These are phyloP conservation scores for Euphorbia peplus DNA, from an alignment of 345 rosid genomes.

Conservation along the genomic window DNA sequence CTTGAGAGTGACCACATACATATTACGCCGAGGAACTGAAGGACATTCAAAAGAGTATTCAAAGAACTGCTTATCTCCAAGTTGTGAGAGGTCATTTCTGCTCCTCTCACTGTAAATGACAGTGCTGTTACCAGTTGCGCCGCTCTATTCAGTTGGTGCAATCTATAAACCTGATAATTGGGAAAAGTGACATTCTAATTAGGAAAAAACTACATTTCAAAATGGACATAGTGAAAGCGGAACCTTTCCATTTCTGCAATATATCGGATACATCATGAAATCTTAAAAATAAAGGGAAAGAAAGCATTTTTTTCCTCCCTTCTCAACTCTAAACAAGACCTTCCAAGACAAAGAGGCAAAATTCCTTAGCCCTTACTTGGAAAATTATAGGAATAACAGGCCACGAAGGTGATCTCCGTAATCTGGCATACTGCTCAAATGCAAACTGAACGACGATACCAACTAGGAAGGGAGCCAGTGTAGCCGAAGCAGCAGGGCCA, in stretches of 20 bases:
- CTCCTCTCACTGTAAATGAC: slow-evolving; percentile 84
- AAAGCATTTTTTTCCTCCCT: not conserved
- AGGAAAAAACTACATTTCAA: not conserved
- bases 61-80: slow-evolving; percentile 83
- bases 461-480: slow-evolving; percentile 94
- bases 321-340: not conserved
- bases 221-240: not conserved
- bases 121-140: slow-evolving; percentile 92
- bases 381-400: slow-evolving; percentile 73
- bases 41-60: slow-evolving; percentile 76
- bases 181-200: not conserved
- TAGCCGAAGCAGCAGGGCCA: slow-evolving; percentile 97
- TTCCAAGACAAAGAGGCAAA: slow-evolving; percentile 7
- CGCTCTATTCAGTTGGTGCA: slow-evolving; percentile 96
- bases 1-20: slow-evolving; percentile 96
- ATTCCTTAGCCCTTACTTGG: slow-evolving; percentile 49
- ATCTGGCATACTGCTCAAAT: slow-evolving; percentile 82
- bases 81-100: slow-evolving; percentile 78
- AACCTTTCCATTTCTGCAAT: not conserved
- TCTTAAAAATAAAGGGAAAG: not conserved
- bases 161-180: slow-evolving; percentile 72
- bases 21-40: slow-evolving; percentile 81
- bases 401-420: slow-evolving; percentile 69
- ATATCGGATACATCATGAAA: not conserved
- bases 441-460: slow-evolving; percentile 93